Evolutionary conservation across 148 eudicot genomes (phyloP).

Genomic region (Limonium bicolor): DNA sequence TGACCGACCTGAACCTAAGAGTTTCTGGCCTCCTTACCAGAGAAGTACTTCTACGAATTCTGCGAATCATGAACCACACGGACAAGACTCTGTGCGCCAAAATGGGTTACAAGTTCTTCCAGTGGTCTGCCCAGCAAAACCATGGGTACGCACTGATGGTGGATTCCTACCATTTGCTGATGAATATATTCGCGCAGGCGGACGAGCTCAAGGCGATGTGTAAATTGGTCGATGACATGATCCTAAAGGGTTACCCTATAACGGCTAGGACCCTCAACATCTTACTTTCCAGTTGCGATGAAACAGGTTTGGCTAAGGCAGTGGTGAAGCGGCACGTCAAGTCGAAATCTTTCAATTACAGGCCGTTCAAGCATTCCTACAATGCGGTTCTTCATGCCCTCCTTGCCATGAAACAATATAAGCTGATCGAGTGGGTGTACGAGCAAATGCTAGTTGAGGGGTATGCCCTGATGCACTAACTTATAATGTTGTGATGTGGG

Average conservation of each 20-base stretch:
- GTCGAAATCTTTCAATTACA: slow-evolving; percentile 50
- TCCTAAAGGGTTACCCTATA: slow-evolving; percentile 50
- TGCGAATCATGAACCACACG: slow-evolving; percentile 29
- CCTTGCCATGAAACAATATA: slow-evolving; percentile 46
- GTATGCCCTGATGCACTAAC: slow-evolving; percentile 61
- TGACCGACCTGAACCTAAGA: slow-evolving; percentile 36
- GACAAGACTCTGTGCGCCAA: slow-evolving; percentile 53
- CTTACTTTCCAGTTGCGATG: slow-evolving; percentile 65
- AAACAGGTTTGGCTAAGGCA: slow-evolving; percentile 64
- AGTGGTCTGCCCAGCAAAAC: slow-evolving; percentile 63
- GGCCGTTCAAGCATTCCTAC: slow-evolving; percentile 68
- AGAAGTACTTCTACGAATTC: slow-evolving; percentile 54
- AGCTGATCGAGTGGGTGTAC: slow-evolving; percentile 78
- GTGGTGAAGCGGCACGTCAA: slow-evolving; percentile 61
- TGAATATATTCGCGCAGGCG: slow-evolving; percentile 60
- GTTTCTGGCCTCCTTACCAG: slow-evolving; percentile 63
- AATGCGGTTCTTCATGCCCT: slow-evolving; percentile 78
- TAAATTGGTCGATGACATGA: slow-evolving; percentile 85
- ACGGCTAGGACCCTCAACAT: slow-evolving; percentile 80
- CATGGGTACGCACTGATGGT: slow-evolving; percentile 44
- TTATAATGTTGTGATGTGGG: slow-evolving; percentile 56
- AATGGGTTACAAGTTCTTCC: slow-evolving; percentile 73
- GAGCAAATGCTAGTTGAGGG: slow-evolving; percentile 63
- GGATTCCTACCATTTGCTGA: slow-evolving; percentile 53
- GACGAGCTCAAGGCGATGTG: slow-evolving; percentile 80